A percentile compares a stretch with the other conserved stretches of the same genome.
Evolutionary conservation across 2,329 filamentous ascomycete species (phyloP).

Genomic region (Chaetomiaceae sp.): DNA sequence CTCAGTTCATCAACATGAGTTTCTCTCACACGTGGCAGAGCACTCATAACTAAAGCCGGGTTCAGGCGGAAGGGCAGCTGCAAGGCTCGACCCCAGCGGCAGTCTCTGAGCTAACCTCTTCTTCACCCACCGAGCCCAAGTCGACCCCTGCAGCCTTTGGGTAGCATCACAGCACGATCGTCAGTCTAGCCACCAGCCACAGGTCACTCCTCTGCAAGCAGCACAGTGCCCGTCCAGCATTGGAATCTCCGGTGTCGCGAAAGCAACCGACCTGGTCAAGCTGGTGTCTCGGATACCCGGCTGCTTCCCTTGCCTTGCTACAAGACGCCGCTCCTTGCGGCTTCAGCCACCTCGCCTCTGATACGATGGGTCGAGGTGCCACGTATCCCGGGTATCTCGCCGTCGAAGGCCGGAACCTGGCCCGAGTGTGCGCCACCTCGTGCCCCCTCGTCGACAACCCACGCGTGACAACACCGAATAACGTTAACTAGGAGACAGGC

Average conservation of each 20-base stretch:
- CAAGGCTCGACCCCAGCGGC: background rate
- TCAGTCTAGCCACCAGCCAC: background rate
- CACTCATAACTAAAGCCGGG: background rate
- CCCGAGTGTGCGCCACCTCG: background rate
- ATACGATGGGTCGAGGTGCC: background rate
- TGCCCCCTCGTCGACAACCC: background rate
- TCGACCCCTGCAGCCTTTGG: slow-evolving; percentile 7
- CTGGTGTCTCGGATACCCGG: background rate
- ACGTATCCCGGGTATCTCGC: background rate
- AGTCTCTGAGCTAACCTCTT: background rate
- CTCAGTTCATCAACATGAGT: background rate
- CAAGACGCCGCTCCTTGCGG: background rate
- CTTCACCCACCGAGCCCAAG: slow-evolving; percentile 34
- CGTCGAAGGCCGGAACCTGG: background rate
- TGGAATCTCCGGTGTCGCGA: background rate
- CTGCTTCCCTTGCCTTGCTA: background rate
- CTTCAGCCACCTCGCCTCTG: background rate
- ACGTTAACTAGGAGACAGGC: no score
- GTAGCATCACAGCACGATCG: slow-evolving; percentile 15
- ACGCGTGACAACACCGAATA: no score
- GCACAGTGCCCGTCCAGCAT: background rate
- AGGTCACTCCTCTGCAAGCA: background rate
- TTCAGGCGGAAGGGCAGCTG: background rate
- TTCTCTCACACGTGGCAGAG: background rate
- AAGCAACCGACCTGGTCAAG: background rate